Conservation (phyloP, 495 filamentous ascomycete species). For the Xylaria nigripes region DNA sequence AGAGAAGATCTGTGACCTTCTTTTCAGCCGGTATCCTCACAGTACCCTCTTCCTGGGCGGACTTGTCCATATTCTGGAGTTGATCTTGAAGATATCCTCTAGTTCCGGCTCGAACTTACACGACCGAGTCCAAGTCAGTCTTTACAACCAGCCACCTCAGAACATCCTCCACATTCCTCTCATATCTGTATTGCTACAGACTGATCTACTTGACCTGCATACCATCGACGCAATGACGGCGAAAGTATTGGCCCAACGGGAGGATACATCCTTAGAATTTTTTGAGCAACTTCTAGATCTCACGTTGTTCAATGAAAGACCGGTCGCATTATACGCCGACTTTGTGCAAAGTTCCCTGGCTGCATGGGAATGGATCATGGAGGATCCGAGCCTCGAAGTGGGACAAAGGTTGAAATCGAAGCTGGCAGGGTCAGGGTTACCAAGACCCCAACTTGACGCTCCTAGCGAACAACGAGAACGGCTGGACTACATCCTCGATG, state of each 20-base stretch:
- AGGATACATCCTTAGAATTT: conserved; percentile 62
- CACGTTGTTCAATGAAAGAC: conserved; percentile 66
- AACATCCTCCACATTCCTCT: conserved; percentile 71
- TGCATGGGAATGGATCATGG: conserved; percentile 70
- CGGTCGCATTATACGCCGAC: conserved; percentile 70
- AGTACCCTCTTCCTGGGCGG: conserved; percentile 68
- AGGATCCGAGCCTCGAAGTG: conserved; percentile 57
- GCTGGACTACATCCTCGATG: conserved; percentile 87
- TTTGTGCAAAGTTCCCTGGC: conserved; percentile 76
- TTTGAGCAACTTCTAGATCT: conserved; percentile 67
- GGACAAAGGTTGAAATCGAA: conserved; percentile 66
- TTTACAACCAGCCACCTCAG: conserved; percentile 56
- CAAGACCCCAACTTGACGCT: conserved; percentile 32
- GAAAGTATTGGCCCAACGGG: conserved; percentile 59
- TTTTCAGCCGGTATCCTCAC: conserved; percentile 47
- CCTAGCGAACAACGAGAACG: conserved; percentile 55
- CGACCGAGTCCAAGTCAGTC: conserved; percentile 59
- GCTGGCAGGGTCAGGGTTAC: conserved; percentile 54
- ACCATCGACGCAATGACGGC: conserved; percentile 71
- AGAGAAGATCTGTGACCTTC: conserved; percentile 57
- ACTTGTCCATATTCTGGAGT: conserved; percentile 70
- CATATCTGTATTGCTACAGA: conserved; percentile 61
- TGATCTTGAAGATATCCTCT: conserved; percentile 67
- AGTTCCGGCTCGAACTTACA: conserved; percentile 59
- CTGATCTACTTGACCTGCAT: conserved; percentile 68